Evolutionary conservation across 2,329 filamentous ascomycete species (phyloP).

Genomic region (Magnaporthiopsis poae): DNA sequence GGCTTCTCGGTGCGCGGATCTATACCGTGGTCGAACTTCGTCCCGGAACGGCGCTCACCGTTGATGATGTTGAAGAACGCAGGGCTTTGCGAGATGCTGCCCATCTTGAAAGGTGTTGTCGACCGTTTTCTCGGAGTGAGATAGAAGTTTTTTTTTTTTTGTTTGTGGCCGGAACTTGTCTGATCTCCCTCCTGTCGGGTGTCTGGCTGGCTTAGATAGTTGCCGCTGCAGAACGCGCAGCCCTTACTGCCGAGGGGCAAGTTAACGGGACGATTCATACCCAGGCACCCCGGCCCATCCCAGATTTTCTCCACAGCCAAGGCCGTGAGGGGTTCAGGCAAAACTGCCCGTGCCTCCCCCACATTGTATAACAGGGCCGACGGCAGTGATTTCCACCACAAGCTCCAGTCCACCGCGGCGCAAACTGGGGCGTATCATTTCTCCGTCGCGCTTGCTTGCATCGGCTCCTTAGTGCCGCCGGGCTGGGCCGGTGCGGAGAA

Average conservation of each 20-base stretch:
- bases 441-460: not conserved
- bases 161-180: no score
- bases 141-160: no score
- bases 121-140: not conserved
- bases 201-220: not conserved
- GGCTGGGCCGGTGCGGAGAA: not conserved
- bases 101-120: not conserved
- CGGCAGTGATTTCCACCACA: not conserved
- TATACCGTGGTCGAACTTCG: constrained; percentile 25
- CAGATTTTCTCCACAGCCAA: not conserved
- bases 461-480: not conserved
- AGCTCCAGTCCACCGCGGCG: not conserved
- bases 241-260: no score
- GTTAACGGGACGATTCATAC: no score
- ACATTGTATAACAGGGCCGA: not conserved
- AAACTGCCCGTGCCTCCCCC: not conserved
- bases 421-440: not conserved
- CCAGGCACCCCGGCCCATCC: not conserved
- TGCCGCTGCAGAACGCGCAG: no score
- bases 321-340: not conserved
- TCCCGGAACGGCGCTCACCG: constrained; percentile 26
- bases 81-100: not conserved
- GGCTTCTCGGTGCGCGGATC: constrained; percentile 35
- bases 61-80: constrained; percentile 36
- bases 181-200: not conserved